Percentiles rank a stretch among this genome's conserved stretches.
Evolutionary conservation across 176 grass and related monocot species (phyloP).

Genomic region (Musa troglodytarum): DNA sequence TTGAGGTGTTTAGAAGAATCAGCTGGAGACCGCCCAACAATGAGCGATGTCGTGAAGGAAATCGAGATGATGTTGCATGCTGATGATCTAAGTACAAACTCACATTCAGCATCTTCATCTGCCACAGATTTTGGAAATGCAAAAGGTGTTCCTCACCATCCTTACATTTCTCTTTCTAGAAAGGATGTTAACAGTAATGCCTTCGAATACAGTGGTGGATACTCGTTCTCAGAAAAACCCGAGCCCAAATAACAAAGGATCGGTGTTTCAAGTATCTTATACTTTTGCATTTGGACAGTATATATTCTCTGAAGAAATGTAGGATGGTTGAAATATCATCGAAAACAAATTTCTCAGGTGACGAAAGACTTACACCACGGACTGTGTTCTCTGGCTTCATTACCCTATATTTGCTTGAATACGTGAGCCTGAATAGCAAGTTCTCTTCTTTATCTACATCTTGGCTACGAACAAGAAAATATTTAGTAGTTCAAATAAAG

Average conservation of each 20-base stretch:
- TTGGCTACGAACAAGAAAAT: too few species aligned
- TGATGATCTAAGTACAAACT: constrained; percentile 49
- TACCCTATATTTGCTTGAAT: too few species aligned
- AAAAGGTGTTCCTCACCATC: constrained; percentile 41
- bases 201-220: constrained; percentile 74
- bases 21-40: constrained; percentile 39
- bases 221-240: constrained; percentile 46
- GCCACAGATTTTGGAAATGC: constrained; percentile 41
- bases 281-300: neutral
- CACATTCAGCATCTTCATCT: constrained; percentile 49
- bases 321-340: neutral
- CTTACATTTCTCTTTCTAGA: constrained; percentile 50
- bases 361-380: neutral
- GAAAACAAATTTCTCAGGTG: neutral
- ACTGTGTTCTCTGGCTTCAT: neutral
- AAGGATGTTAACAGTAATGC: constrained; percentile 58
- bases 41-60: constrained; percentile 80
- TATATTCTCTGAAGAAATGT: neutral
- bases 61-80: constrained; percentile 72
- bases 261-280: neutral
- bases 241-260: constrained; percentile 51
- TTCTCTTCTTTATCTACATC: too few species aligned
- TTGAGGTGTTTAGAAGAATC: constrained; percentile 55
- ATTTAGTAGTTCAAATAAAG: too few species aligned
- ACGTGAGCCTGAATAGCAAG: too few species aligned